Conservation (phyloP, 1,139 yeast genomes). For the Nematodospora anomalae region DNA sequence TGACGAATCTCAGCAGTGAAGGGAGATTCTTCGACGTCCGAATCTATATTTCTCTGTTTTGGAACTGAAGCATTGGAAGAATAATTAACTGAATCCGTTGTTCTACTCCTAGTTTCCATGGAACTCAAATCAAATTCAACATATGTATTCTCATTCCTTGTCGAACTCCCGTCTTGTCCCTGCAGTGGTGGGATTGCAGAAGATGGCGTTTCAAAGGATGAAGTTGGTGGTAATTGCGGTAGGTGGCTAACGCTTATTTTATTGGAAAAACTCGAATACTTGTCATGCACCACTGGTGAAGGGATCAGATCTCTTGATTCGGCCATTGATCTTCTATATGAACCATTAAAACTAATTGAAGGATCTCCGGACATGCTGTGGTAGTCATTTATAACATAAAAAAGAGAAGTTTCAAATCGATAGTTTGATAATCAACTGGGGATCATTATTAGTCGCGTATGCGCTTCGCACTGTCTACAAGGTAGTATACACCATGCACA, state of each 20-base stretch:
- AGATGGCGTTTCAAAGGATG: conserved; percentile 7
- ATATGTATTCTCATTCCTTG: conserved; percentile 8
- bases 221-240: conserved; percentile 22
- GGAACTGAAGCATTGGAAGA: conserved; percentile 8
- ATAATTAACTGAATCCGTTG: conserved; percentile 10
- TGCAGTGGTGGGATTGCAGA: conserved; percentile 2
- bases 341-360: conserved; percentile 6
- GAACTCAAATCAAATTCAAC: conserved; percentile 15
- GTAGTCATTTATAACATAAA: conserved; percentile 1
- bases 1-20: conserved; percentile 7
- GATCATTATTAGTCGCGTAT: no score
- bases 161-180: not conserved
- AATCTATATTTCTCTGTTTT: conserved; percentile 4
- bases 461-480: no score
- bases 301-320: conserved; percentile 10
- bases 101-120: conserved; percentile 6
- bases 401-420: not conserved
- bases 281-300: conserved; percentile 7
- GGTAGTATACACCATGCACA: no score
- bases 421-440: no score
- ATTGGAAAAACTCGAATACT: conserved; percentile 7
- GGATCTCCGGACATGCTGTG: conserved; percentile 7
- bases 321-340: conserved; percentile 2
- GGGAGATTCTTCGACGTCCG: conserved; percentile 5
- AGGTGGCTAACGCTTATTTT: conserved; percentile 20